Evolutionary conservation across 2,329 filamentous ascomycete genomes (phyloP).

Genomic region (Hypocrella siamensis): DNA sequence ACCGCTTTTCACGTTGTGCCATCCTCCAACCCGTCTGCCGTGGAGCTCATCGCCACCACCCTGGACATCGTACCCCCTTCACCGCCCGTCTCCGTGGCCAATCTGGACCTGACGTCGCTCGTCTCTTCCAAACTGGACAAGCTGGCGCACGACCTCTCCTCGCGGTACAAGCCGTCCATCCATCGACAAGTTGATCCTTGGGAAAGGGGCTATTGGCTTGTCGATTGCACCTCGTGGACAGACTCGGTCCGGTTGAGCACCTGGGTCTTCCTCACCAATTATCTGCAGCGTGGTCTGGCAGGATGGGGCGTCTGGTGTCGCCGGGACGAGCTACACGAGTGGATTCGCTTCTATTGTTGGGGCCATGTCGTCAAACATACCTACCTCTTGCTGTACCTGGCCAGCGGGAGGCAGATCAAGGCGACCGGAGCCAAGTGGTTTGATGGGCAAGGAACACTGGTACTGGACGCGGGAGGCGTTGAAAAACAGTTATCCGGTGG

Average conservation of each 20-base stretch:
- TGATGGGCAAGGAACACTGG: constrained; percentile 42
- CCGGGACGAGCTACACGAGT: constrained; percentile 21
- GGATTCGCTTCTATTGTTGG: constrained; percentile 62
- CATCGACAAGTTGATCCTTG: constrained; percentile 26
- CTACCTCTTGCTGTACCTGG: constrained; percentile 60
- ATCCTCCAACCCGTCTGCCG: constrained; percentile 3
- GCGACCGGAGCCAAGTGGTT: constrained; percentile 47
- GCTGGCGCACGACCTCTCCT: constrained; percentile 30
- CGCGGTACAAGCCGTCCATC: constrained; percentile 33
- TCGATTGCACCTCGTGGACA: constrained; percentile 44
- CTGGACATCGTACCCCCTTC: constrained; percentile 38
- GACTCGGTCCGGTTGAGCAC: constrained; percentile 29
- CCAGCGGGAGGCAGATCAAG: constrained; percentile 47
- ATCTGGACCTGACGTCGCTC: constrained; percentile 32
- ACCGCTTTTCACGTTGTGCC: constrained; percentile 3
- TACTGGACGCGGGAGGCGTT: constrained; percentile 18
- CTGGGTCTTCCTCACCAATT: constrained; percentile 47
- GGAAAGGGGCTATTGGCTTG: constrained; percentile 66
- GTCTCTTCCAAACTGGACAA: constrained; percentile 40
- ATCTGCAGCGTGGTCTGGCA: constrained; percentile 39
- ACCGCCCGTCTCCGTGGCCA: constrained; percentile 30
- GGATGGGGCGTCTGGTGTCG: constrained; percentile 54
- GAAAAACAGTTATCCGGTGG: no score
- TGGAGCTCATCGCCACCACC: constrained; percentile 11
- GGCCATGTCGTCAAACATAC: constrained; percentile 56